A percentile compares a stretch with the other conserved stretches of the same genome.
Conservation (phyloP, 306 rosid genomes). For the Rosa chinensis region DNA sequence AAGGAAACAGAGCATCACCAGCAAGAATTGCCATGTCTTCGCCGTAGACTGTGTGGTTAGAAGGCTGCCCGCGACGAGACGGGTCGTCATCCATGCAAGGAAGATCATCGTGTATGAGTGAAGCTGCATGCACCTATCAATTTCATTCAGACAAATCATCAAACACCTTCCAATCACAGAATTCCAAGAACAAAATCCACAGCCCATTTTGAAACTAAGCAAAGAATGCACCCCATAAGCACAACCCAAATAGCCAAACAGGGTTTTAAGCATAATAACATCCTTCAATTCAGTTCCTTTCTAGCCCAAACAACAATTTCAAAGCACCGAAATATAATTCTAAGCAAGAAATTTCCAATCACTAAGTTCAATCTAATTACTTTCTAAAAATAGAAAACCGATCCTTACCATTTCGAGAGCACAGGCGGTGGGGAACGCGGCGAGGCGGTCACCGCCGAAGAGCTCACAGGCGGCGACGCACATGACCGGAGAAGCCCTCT, state of each 20-base stretch:
- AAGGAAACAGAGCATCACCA: conserved; percentile 90
- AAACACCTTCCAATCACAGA: background rate
- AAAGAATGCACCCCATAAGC: background rate
- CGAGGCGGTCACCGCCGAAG: conserved; percentile 72
- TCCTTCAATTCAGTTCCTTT: background rate
- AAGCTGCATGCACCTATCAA: conserved; percentile 88
- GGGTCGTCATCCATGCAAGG: conserved; percentile 94
- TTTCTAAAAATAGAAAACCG: background rate
- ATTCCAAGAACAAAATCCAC: background rate
- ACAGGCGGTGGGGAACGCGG: conserved; percentile 93
- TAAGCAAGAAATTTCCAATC: background rate
- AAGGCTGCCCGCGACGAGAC: conserved; percentile 85
- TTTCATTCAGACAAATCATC: background rate
- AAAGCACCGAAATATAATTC: background rate
- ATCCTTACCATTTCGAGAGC: conserved; percentile 88
- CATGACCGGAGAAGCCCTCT: conserved; percentile 95
- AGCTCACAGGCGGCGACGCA: conserved; percentile 89
- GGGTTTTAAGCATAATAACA: background rate
- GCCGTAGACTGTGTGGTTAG: conserved; percentile 77
- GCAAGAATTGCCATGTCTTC: conserved; percentile 94
- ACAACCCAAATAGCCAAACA: background rate
- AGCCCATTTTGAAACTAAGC: background rate
- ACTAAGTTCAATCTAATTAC: background rate
- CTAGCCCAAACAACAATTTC: background rate
- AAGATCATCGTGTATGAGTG: conserved; percentile 91